phyloP scores from a whole-genome alignment of 495 filamentous ascomycete species.

The Penicillium subrubescens region DNA sequence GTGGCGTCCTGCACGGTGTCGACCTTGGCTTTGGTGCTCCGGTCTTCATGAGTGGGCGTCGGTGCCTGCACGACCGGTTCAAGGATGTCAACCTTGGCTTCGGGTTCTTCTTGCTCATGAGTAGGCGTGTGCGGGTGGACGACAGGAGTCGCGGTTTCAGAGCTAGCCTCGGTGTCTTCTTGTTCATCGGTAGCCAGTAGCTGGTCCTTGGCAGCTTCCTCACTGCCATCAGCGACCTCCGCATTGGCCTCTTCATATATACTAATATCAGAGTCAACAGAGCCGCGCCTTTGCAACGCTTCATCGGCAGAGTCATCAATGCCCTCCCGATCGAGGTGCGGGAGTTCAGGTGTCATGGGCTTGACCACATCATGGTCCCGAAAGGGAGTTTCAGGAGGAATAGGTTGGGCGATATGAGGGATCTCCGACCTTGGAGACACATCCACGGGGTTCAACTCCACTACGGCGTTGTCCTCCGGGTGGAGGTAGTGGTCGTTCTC shows the following conservation, averaged over 20 bases:
- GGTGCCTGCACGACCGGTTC: background rate
- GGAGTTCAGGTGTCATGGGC: slow-evolving; percentile 17
- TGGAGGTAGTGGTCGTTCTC: slow-evolving; percentile 8
- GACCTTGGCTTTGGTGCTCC: background rate
- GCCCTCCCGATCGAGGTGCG: slow-evolving; percentile 2
- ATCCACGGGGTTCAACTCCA: slow-evolving; percentile 10
- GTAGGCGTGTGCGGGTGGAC: background rate
- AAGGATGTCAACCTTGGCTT: background rate
- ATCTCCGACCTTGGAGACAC: slow-evolving; percentile 4
- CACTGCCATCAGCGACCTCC: slow-evolving; percentile 7
- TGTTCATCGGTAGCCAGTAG: background rate
- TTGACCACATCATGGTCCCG: slow-evolving; percentile 9
- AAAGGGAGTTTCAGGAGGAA: slow-evolving; percentile 3
- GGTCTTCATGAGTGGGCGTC: background rate
- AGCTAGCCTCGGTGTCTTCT: slow-evolving; percentile 1
- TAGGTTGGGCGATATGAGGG: background rate
- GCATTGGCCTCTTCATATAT: slow-evolving; percentile 31
- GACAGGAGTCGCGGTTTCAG: background rate
- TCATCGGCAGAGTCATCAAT: slow-evolving; percentile 12
- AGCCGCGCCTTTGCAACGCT: slow-evolving; percentile 14
- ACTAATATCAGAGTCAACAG: slow-evolving; percentile 26
- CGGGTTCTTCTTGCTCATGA: slow-evolving; percentile 6
- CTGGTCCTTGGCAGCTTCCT: background rate
- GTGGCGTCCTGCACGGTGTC: background rate
- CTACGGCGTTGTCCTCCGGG: slow-evolving; percentile 9